Evolutionary conservation across 192 early-diverging fungal genomes (phyloP).

Genomic region (Lobosporangium transversale): DNA sequence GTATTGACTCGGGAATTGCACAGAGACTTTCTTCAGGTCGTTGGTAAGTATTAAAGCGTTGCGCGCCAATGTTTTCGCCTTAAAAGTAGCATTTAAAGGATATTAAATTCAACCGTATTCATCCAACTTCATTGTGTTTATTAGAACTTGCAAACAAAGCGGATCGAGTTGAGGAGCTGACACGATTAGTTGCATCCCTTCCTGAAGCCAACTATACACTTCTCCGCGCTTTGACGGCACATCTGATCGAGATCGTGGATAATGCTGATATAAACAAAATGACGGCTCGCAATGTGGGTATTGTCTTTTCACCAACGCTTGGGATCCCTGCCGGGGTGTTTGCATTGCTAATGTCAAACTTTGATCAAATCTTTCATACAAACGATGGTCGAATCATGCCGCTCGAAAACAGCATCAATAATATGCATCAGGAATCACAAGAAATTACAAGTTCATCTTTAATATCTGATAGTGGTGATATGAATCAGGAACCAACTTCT

Average conservation of each 20-base stretch:
- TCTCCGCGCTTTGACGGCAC: constrained; percentile 85
- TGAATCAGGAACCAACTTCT: no score
- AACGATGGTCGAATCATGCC: constrained; percentile 58
- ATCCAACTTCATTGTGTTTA: neutral
- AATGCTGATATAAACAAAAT: constrained; percentile 89
- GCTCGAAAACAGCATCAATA: constrained; percentile 47
- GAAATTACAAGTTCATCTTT: no score
- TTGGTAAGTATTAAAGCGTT: constrained; percentile 65
- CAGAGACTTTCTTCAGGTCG: constrained; percentile 84
- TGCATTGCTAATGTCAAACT: constrained; percentile 91
- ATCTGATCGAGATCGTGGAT: constrained; percentile 91
- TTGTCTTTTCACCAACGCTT: constrained; percentile 95
- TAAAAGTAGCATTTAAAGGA: no score
- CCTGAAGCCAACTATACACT: constrained; percentile 93
- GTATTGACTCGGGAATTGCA: constrained; percentile 86
- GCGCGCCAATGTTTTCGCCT: no score
- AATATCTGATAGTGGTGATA: no score
- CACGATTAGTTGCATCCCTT: constrained; percentile 78
- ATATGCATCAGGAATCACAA: no score
- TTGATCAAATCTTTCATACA: constrained; percentile 85
- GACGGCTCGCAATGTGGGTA: constrained; percentile 95
- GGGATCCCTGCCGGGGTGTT: constrained; percentile 94
- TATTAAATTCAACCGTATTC: no score
- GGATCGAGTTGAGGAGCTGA: constrained; percentile 86
- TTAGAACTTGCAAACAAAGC: constrained; percentile 81